Evolutionary conservation across 495 filamentous ascomycete genomes (phyloP), one percentile per base, ranked within the genome.

Genomic region (Penicillium waksmanii): DNA sequence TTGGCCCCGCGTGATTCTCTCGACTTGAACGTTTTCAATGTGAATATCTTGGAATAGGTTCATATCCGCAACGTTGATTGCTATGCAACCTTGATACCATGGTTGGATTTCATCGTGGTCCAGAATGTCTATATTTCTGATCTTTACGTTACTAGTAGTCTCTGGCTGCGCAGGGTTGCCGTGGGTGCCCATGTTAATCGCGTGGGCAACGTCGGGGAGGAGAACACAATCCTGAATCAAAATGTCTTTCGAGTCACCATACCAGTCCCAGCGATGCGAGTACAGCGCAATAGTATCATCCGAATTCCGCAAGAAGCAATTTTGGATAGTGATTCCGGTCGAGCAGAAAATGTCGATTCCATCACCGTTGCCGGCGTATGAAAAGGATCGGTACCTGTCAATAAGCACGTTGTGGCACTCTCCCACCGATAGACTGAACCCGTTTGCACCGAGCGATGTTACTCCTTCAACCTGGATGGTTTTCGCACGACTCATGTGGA

Each of bases 211-310:
- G 9, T 38, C 35, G 9, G 35, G 35, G 10, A 38, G 35, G 3
- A 38, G 10, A 13, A 38, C 35, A 38, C 35, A 38, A 38, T 38
- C 10, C 13, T 15, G 35, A 15, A 38, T 38, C 3, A 38, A 46
- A 17, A 66, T 58, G 19, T 58, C 56, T 12, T 18, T 40, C 19
- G 59, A 62, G 33, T 66, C 56, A 1, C 59, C 63, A 25, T 59
- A 56, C 25, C 48, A 58, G 44, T 62, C 47, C 33, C 52, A 48
- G 4, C 63, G 63, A 48, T 62, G 58, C 2, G 48, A 51, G 23
- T 66, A 66, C 1, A 66, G 50, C 6, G 63, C 59, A 27, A 66
- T 59, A 6, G 40, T 62, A 31, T 66, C 63, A 49, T 66, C 63
- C 2, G 63, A 65, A 35, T 62, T 65, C 11, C 63, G 63, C 21